A percentile compares a stretch with the other conserved stretches of the same genome.
phyloP scores from a whole-genome alignment of 192 early-diverging fungal genomes.

The Coemansia sp. region DNA sequence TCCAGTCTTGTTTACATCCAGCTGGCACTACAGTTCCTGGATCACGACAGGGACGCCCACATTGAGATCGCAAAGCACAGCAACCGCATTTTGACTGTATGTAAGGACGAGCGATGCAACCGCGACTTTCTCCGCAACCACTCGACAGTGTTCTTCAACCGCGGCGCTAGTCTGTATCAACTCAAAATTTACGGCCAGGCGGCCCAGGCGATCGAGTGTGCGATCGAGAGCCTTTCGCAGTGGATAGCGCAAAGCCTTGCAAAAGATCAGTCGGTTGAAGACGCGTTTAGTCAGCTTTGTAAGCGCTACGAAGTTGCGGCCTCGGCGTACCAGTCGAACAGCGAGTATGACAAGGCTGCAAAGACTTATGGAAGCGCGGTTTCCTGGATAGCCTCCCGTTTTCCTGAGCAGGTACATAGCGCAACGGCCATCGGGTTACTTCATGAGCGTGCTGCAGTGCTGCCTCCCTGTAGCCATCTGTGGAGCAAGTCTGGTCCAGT shows the following conservation, averaged over 20 bases:
- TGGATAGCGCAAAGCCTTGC: conserved; percentile 11
- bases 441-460: background rate
- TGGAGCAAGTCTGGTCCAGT: background rate
- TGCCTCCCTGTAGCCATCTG: conserved; percentile 27
- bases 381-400: conserved; percentile 12
- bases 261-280: background rate
- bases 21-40: conserved; percentile 22
- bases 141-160: conserved; percentile 48
- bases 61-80: background rate
- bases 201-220: conserved; percentile 22
- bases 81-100: conserved; percentile 21
- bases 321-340: conserved; percentile 29
- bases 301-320: conserved; percentile 51
- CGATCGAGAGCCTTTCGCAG: conserved; percentile 29
- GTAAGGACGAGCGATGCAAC: conserved; percentile 17
- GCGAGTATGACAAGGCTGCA: conserved; percentile 13
- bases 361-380: conserved; percentile 26
- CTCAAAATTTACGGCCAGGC: conserved; percentile 31
- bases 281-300: conserved; percentile 39
- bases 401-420: background rate
- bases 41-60: conserved; percentile 1
- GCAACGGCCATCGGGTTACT: background rate
- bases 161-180: conserved; percentile 39
- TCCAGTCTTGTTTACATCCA: conserved; percentile 29
- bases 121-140: conserved; percentile 42